Percentiles rank a stretch among this genome's conserved stretches.
Evolutionary conservation across 108 stramenopile species (phyloP).

Genomic region (Cyclotella baltica): DNA sequence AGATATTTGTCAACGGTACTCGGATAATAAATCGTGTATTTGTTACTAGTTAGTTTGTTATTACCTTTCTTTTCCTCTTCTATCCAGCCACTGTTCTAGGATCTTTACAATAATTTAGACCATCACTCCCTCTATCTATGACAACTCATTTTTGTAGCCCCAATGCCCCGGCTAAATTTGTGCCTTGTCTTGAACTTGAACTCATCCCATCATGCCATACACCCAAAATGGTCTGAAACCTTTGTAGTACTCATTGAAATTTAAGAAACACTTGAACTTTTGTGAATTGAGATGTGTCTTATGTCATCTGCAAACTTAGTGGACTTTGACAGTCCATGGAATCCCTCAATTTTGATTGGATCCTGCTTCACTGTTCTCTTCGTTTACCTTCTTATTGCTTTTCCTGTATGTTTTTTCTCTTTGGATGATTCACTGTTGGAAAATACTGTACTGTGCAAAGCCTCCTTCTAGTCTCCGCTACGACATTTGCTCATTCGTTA

Average conservation of each 20-base stretch:
- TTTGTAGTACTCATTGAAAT: neutral
- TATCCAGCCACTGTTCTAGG: neutral
- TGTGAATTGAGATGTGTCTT: neutral
- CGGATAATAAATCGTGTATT: no score
- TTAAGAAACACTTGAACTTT: neutral
- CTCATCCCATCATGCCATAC: neutral
- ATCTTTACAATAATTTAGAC: no score
- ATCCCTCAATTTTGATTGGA: neutral
- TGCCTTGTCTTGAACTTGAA: neutral
- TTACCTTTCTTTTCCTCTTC: no score
- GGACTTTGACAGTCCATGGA: no score
- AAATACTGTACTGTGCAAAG: no score
- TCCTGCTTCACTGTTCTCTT: neutral
- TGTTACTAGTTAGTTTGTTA: no score
- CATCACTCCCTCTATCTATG: neutral
- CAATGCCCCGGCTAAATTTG: neutral
- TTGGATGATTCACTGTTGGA: no score
- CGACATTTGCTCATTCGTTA: no score
- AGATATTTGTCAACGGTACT: no score
- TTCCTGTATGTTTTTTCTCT: no score
- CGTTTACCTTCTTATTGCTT: no score
- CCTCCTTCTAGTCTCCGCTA: no score
- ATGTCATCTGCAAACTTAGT: neutral
- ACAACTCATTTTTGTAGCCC: neutral
- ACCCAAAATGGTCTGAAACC: neutral